A percentile compares a stretch with the other conserved stretches of the same genome.
Evolutionary conservation across 257 asterid genomes (phyloP).

Genomic region (Ilex asprella): DNA sequence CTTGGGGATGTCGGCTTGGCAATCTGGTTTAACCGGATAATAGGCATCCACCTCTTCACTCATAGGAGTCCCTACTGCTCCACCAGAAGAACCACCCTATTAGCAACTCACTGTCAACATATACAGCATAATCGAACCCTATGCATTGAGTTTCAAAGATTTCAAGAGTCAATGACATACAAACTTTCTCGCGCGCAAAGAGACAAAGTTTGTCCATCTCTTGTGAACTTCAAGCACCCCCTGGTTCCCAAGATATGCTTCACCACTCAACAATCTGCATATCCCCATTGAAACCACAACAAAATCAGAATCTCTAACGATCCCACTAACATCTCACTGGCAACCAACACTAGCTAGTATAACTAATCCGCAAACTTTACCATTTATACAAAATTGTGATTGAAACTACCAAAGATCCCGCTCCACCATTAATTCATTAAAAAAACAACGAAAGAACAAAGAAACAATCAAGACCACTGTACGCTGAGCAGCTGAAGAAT

Average conservation of each 20-base stretch:
- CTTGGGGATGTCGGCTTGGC: conserved; percentile 73
- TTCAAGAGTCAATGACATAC: neutral
- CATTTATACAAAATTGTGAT: too few species aligned
- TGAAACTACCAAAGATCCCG: too few species aligned
- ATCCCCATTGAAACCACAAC: neutral
- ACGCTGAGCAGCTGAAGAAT: too few species aligned
- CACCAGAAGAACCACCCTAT: neutral
- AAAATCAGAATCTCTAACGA: too few species aligned
- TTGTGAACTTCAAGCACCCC: neutral
- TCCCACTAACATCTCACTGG: too few species aligned
- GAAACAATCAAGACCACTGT: too few species aligned
- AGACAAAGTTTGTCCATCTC: neutral
- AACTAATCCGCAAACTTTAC: too few species aligned
- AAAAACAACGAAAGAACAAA: too few species aligned
- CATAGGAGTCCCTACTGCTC: conserved; percentile 16
- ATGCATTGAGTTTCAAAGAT: neutral
- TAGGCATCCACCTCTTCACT: conserved; percentile 67
- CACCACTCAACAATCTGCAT: neutral
- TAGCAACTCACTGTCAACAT: neutral
- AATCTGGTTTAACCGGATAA: conserved; percentile 80
- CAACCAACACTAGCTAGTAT: too few species aligned
- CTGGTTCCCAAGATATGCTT: neutral
- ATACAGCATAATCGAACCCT: neutral
- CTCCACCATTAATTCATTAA: too few species aligned
- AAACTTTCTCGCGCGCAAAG: neutral